Evolutionary conservation across 306 rosid genomes (phyloP).

Genomic region (Fragaria iinumae): DNA sequence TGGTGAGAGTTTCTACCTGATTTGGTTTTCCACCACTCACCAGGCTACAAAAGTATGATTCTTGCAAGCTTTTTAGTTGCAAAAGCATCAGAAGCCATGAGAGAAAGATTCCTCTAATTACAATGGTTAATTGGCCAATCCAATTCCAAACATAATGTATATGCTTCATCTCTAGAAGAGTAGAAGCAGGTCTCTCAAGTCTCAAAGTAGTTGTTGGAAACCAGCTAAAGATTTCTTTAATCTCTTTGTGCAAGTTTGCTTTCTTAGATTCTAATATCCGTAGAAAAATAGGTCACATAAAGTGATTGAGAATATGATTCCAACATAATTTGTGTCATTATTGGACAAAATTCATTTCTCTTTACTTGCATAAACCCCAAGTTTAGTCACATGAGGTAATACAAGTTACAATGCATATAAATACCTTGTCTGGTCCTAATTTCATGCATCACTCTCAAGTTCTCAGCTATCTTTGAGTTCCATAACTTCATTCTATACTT

Average conservation of each 20-base stretch:
- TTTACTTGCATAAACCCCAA: neutral
- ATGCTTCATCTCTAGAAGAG: neutral
- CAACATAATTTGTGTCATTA: neutral
- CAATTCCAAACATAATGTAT: neutral
- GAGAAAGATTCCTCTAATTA: neutral
- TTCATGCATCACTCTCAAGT: conserved; percentile 16
- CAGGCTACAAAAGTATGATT: conserved; percentile 1
- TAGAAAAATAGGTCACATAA: conserved; percentile 22
- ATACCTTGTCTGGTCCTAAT: neutral
- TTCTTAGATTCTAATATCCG: neutral
- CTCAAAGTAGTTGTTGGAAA: neutral
- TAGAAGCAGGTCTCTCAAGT: neutral
- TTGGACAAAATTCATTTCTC: neutral
- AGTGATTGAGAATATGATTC: conserved; percentile 55
- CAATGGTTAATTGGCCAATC: neutral
- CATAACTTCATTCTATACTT: neutral
- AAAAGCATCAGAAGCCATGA: neutral
- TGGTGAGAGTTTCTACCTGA: neutral
- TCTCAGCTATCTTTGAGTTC: neutral
- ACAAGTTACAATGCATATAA: neutral
- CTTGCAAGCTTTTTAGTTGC: neutral
- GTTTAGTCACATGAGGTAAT: neutral
- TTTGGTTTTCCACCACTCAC: conserved; percentile 5
- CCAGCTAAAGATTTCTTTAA: conserved; percentile 3
- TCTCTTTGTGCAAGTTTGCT: conserved; percentile 3